These are phyloP conservation scores for Irpex rosettiformis DNA, from an alignment of 1,284 basidiomycete genomes.

Conservation along the genomic window DNA sequence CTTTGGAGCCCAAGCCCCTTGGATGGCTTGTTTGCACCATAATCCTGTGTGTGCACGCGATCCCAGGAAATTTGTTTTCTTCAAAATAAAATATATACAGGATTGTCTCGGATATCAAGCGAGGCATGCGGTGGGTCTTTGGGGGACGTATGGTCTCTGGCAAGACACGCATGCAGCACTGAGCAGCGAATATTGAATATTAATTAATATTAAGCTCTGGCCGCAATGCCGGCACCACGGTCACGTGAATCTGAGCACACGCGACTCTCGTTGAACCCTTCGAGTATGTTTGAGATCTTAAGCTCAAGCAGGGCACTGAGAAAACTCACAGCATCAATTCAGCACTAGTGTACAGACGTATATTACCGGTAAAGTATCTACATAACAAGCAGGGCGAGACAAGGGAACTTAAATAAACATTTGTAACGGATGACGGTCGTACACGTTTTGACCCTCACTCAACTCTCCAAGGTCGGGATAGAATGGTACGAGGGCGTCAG, in stretches of 20 bases:
- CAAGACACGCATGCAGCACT: too few relatives aligned
- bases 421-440: slow-evolving; percentile 82
- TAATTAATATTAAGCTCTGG: too few relatives aligned
- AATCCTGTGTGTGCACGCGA: neutral
- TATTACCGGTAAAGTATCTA: neutral
- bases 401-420: slow-evolving; percentile 59
- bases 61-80: neutral
- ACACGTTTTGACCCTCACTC: slow-evolving; percentile 86
- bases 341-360: neutral
- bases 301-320: neutral
- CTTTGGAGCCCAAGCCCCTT: neutral
- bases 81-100: slow-evolving; percentile 13
- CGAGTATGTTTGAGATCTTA: too few relatives aligned
- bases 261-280: too few relatives aligned
- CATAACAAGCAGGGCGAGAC: slow-evolving; percentile 5
- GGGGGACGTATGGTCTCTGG: too few relatives aligned
- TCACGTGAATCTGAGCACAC: too few relatives aligned
- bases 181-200: too few relatives aligned
- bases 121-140: too few relatives aligned
- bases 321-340: slow-evolving; percentile 2
- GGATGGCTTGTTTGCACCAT: neutral
- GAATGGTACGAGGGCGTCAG: slow-evolving; percentile 91
- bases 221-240: too few relatives aligned
- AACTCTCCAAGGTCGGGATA: slow-evolving; percentile 88
- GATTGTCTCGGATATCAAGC: too few relatives aligned